Evolutionary conservation across 345 rosid species (phyloP), one percentile per base, ranked within the genome.

Genomic region (Diplotaxis tenuifolia): DNA sequence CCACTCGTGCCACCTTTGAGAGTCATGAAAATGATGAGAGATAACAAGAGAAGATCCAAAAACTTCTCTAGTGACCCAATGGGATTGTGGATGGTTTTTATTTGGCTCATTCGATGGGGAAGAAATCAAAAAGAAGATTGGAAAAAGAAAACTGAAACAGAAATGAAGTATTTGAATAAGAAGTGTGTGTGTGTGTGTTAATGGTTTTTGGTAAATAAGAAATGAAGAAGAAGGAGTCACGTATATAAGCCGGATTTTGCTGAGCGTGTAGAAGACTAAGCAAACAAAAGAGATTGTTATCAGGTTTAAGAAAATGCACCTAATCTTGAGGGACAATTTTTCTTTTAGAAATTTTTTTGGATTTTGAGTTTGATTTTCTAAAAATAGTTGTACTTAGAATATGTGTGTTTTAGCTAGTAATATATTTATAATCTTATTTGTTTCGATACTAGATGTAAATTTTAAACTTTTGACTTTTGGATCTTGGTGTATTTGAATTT

Each of bases 1-100:
- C 84, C 93, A 83, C 91, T 86, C 66, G 87, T 78, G 81, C 97
- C 92, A 20, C 96, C 96, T 81, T 92, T 90, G 0, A 88, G 86
- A 82, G 99, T 95, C 98, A 95, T 95, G 0, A 12, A 56, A 63
- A 70, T 0, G 4, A 55, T 1, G 11, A 55, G 25, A 28, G 4
- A 16, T 15, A 61, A 54, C 74, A 49, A 67, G 60, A 74, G 49
- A 56, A 70, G 60, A 70, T 42, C 16, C 22, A 28, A 54, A 62
- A 62, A n/a, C 65, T 63, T 68, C 47, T 62, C 70, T 28, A 15
- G 11, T 61, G 57, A 28, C 63, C 68, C 69, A 11, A 9, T 55
- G 36, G 53, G 53, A 55, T 9, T 62, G 34, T 75, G 34, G 78
- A 31, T 49, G 9, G 8, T 16, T 59, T 59, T 59, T 49, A 5